Evolutionary conservation across 139 green algal genomes (phyloP), one percentile per base, ranked within the genome.

Genomic region (Yamagishiella unicocca): DNA sequence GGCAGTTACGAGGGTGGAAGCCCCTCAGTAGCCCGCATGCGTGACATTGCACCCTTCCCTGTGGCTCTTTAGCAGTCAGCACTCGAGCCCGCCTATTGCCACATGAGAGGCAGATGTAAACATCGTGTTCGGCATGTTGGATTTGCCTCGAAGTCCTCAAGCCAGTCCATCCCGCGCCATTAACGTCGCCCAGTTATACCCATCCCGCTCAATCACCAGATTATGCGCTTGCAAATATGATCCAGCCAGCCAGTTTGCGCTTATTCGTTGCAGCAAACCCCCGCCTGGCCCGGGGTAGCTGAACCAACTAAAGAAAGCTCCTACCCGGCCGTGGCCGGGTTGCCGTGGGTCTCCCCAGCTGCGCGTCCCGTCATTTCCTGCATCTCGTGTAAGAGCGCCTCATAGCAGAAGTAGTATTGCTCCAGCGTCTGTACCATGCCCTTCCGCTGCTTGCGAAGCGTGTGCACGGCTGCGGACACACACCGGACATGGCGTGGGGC

Each of bases 371-470:
- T n/a, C n/a, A n/a, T n/a, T 55, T 74, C 70, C 64, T 84, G 33
- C 77, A 97, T 85, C 35, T 94, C 91, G 1, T 93, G 84, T n/a
- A 93, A 61, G 0, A 92, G 19, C 19, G 93, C 92, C 77, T 92
- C 85, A 87, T 96, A 94, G 72, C 94, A 94, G 77, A 97, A 97
- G 14, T 89, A 73, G 40, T 96, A 97, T 85, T 97, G 95, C 37
- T 95, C 91, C 42, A 89, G 71, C 35, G 94, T 98, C 85, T 98
- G 96, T 42, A 98, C 96, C 95, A 98, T 98, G 83, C 95, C 96
- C 37, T 84, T 85, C n/a, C 96, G 90, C 89, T 98, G 93, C 53
- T 71, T 70, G 37, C 96, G 90, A 37, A 97, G 78, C 19, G 85
- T 31, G 2, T 72, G 61, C 35, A 98, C 91, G 4, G 96, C 82